Base-by-base conservation (phyloP, 805 yeast genomes). In the Starmerella vitae region DNA sequence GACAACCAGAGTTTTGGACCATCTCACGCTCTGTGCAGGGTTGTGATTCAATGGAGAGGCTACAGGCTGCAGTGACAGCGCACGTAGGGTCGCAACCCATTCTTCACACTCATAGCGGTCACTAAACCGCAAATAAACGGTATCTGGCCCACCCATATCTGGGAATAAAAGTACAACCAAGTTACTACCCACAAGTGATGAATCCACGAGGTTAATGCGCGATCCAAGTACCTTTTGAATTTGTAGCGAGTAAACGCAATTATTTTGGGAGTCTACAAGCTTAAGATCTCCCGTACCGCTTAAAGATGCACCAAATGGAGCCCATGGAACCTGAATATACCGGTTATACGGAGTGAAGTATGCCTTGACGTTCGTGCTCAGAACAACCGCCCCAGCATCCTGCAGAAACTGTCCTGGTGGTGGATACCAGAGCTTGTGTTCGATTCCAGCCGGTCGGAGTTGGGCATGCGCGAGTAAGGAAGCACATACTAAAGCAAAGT, bases 81-180 rank as follows among this genome's bases (percentile, higher is more conserved):
- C 38, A 30, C 47, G 46, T 25, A 58, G 38, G 3, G 56, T 46
- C 5, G 57, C 49, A 30, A 53, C 48, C 62, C 62, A 58, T 41
- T 54, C 58, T 24, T 51, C 60, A 24, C 46, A 50, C 29, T 55
- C 60, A 19, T 46, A 45, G 15, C 49, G 46, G n/a, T 42, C 41
- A 8, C 28, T 30, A 34, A 56, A 51, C 33, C 42, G 40, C 13
- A 54, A 36, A 35, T 50, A 56, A 15, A 49, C 47, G 5, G 54
- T 41, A 3, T 49, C 46, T 1, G 49, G 47, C 3, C 51, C 53
- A 13, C 49, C 54, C 36, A 46, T 30, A 30, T 46, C 53, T 2
- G 54, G 49, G 9, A 46, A 44, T 13, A 50, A 19, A 14, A 50
- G 39, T 3, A 50, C 15, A 2, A 49, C 50, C 36, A 29, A 26